These are phyloP conservation scores for Paraphoma chrysanthemicola DNA, from an alignment of 2,329 filamentous ascomycete genomes.

Conservation along the genomic window DNA sequence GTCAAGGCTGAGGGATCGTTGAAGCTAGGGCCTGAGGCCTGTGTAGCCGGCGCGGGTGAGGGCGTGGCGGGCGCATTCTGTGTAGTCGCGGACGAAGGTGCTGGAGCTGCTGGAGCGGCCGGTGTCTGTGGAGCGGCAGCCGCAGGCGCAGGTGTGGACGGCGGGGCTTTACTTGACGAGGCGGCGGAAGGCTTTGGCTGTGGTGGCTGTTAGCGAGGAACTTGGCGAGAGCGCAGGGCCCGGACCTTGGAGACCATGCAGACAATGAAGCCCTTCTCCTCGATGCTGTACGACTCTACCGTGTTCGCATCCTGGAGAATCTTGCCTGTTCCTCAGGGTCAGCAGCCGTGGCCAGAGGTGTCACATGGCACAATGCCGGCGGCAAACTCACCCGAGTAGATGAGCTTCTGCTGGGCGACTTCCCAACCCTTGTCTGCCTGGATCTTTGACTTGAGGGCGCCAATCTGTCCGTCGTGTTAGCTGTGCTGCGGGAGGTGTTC, in stretches of 20 bases:
- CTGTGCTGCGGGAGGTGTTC: constrained; percentile 15
- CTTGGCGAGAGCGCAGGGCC: constrained; percentile 6
- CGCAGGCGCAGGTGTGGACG: constrained; percentile 63
- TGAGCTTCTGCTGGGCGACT: constrained; percentile 87
- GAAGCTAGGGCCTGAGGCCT: constrained; percentile 55
- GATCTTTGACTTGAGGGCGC: constrained; percentile 91
- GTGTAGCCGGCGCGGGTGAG: constrained; percentile 56
- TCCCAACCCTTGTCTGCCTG: constrained; percentile 94
- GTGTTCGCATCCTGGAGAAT: constrained; percentile 98
- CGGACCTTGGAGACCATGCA: constrained; percentile 96
- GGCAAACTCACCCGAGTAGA: constrained; percentile 82
- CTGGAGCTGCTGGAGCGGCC: constrained; percentile 63
- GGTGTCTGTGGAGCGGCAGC: constrained; percentile 56
- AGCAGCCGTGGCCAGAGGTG: constrained; percentile 27
- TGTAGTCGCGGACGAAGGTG: constrained; percentile 55
- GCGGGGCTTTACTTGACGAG: constrained; percentile 56
- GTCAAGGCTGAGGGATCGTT: constrained; percentile 83
- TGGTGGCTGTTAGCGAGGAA: constrained; percentile 22
- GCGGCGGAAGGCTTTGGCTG: constrained; percentile 74
- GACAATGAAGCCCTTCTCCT: constrained; percentile 99
- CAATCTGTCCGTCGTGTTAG: constrained; percentile 66
- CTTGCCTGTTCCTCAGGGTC: constrained; percentile 71
- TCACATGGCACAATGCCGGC: constrained; percentile 9
- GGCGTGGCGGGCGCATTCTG: constrained; percentile 59
- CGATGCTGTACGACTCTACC: constrained; percentile 95